Evolutionary conservation across 352 stramenopile species (phyloP), one percentile per base, ranked within the genome.

Genomic region (Globisporangium iwayamae): DNA sequence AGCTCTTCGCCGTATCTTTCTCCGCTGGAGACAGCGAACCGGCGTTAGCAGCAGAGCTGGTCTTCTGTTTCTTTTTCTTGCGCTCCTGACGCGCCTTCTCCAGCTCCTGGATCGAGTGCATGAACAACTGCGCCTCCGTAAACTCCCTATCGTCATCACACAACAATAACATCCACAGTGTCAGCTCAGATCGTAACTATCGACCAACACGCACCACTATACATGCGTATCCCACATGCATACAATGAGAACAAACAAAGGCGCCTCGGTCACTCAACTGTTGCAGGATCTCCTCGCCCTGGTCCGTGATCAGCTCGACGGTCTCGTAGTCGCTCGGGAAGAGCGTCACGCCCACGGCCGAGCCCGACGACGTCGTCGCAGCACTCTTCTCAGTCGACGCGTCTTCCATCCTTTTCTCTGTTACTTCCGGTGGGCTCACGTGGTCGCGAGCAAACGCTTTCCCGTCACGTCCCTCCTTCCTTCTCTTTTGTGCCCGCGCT

Each of bases 91-190:
- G 83, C 30, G 78, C 72, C 10, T 78, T 74, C 59, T 94, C 83
- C 57, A 96, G 72, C 67, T 94, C 83, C 50, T 91, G 78, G 63
- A 94, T 93, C 67, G 85, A 83, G 70, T 94, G 85, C 64, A 88
- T 60, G 63, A 93, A 96, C 47, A 93, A 50, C 68, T 96, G 85
- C 55, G 81, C 82, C 39, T 94, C 84, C 20, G 83, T 87, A 54
- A 94, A 92, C 46, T 96, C 85, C 67, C 87, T 96, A 52, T 20
- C n/a, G 14, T 47, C 22, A 47, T 20, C 14, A n/a, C 7, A 55
- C 52, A 53, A 11, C 36, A 30, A 53, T 22, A 56, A 47, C 43
- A 54, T 45, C 51, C 28, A 51, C n/a, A 45, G 43, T 25, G 48
- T 60, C 57, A 66, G 7, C 36, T 32, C 22, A 25, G 16, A 22